Base-by-base conservation (phyloP, 441 rosid genomes). In the Croton setiger region DNA sequence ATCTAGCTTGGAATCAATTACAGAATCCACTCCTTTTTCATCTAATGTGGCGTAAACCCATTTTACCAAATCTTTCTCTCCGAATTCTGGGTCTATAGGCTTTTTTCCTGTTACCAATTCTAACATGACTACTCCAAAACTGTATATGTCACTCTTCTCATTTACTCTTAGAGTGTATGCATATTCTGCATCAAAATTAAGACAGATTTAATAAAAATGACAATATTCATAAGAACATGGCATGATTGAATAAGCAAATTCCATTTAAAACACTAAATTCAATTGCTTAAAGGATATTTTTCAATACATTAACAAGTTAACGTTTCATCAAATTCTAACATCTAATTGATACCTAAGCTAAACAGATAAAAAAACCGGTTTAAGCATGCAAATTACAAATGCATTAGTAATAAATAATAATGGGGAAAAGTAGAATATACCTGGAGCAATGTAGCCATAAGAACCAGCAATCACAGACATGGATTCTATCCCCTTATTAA, bases 371-470 rank as follows among this genome's bases (percentile, higher is more conserved):
- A n/a, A n/a, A n/a, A n/a, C n/a, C n/a, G n/a, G n/a, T n/a, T n/a
- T n/a, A n/a, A n/a, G n/a, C n/a, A n/a, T n/a, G n/a, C n/a, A n/a
- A n/a, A n/a, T n/a, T n/a, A n/a, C n/a, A n/a, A n/a, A n/a, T n/a
- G n/a, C n/a, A 39, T 39, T 39, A 9, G 7, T 39, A 39, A 39
- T 39, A 8, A 27, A 27, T 27, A 27, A 27, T 62, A 18, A 48
- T 23, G 20, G 39, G 20, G 11, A 49, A 2, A 53, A n/a, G 49
- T 20, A 21, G 44, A 13, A 74, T 79, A 64, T 83, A 92, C 99
- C 99, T 79, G 99, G 99, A 23, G 99, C 99, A 72, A 95, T 92
- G 75, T 95, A 95, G 49, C 99, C 99, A 61, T 91, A 91, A 39
- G 99, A 95, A 20, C 99, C 99, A 8, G 98, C 97, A 39, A 95